phyloP scores from a whole-genome alignment of 164 flowering plant genomes.

The Vitis rupestris region DNA sequence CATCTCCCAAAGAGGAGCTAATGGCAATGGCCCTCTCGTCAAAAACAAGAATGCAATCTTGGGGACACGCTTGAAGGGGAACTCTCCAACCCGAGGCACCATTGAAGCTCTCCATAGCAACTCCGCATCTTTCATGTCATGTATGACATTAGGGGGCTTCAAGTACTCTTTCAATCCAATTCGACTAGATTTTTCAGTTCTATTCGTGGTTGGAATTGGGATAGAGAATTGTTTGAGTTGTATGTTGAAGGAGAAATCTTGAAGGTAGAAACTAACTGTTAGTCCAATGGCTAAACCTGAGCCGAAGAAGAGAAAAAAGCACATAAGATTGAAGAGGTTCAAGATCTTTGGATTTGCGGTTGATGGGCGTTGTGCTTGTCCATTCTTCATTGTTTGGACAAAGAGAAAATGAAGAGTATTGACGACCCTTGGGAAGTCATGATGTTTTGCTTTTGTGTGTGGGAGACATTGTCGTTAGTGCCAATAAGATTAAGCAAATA shows the following conservation, averaged over 20 bases:
- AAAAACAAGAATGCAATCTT: slow-evolving; percentile 44
- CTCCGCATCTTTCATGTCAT: slow-evolving; percentile 33
- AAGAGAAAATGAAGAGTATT: neutral
- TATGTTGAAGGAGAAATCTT: slow-evolving; percentile 8
- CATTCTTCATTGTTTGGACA: slow-evolving; percentile 1
- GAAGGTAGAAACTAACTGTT: slow-evolving; percentile 16
- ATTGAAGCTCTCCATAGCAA: slow-evolving; percentile 36
- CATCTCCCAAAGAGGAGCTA: slow-evolving; percentile 42
- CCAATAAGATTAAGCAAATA: too few species aligned
- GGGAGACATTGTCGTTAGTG: too few species aligned
- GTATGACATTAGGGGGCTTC: slow-evolving; percentile 14
- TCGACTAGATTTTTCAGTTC: neutral
- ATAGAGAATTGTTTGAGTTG: slow-evolving; percentile 8
- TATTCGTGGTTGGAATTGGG: neutral
- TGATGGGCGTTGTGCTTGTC: neutral
- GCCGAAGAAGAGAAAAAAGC: slow-evolving; percentile 26
- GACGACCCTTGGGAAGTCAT: neutral
- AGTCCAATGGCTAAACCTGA: slow-evolving; percentile 36
- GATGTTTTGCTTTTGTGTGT: neutral
- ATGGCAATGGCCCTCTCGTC: slow-evolving; percentile 22
- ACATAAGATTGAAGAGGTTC: slow-evolving; percentile 20
- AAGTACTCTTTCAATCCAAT: slow-evolving; percentile 9
- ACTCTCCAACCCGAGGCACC: slow-evolving; percentile 12
- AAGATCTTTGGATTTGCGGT: slow-evolving; percentile 4
- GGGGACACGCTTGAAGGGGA: slow-evolving; percentile 18